Evolutionary conservation across 2,329 filamentous ascomycete genomes (phyloP).

Genomic region (Chaetothyriales sp.): DNA sequence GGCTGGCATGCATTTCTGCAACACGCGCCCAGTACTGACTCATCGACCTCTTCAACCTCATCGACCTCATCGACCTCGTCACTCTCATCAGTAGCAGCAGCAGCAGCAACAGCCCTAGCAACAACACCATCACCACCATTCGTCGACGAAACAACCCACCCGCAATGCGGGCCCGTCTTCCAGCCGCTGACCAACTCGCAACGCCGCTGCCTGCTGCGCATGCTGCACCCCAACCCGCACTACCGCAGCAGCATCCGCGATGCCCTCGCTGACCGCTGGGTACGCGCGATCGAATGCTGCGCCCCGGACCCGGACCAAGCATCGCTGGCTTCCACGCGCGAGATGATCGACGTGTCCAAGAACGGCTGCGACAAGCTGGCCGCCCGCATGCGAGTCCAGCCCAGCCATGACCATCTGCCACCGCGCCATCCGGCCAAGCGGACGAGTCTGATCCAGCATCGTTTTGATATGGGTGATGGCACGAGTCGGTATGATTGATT

Average conservation of each 20-base stretch:
- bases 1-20: slow-evolving; percentile 58
- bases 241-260: slow-evolving; percentile 57
- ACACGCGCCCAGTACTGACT: neutral
- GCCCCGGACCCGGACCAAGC: slow-evolving; percentile 51
- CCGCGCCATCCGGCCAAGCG: slow-evolving; percentile 18
- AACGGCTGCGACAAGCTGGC: slow-evolving; percentile 17
- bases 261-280: slow-evolving; percentile 56
- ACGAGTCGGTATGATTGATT: slow-evolving; percentile 14
- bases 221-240: slow-evolving; percentile 67
- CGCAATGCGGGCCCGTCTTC: slow-evolving; percentile 53
- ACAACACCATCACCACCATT: slow-evolving; percentile 37
- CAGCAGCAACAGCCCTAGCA: neutral
- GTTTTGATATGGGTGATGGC: slow-evolving; percentile 21
- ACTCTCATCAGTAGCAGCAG: neutral
- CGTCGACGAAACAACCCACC: slow-evolving; percentile 50
- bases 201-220: slow-evolving; percentile 58
- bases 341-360: slow-evolving; percentile 19
- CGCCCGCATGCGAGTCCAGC: slow-evolving; percentile 20
- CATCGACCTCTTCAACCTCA: neutral
- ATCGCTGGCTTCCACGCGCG: slow-evolving; percentile 30
- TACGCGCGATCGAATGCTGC: slow-evolving; percentile 67
- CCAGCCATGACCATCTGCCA: slow-evolving; percentile 24
- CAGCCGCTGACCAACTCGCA: slow-evolving; percentile 50
- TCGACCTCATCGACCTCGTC: neutral
- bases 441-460: slow-evolving; percentile 15